These are phyloP conservation scores for Podila epigama DNA, from an alignment of 192 early-diverging fungal genomes.

Conservation along the genomic window DNA sequence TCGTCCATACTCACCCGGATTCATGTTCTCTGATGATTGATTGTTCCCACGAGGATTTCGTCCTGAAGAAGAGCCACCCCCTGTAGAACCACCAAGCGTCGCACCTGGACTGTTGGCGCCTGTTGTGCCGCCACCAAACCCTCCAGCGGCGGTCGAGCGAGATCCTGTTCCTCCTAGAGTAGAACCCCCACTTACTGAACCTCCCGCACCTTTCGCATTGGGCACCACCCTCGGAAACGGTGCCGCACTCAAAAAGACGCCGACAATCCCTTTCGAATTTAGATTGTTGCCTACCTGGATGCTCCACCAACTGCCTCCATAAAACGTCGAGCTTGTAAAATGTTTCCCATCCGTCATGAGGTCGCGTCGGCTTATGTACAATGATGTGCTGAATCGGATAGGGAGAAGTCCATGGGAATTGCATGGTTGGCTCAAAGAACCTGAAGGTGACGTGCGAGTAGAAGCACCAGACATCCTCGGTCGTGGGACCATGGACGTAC, in stretches of 20 bases:
- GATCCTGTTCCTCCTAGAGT: not conserved
- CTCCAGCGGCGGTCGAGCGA: not conserved
- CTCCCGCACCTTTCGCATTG: not conserved
- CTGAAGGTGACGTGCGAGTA: not conserved
- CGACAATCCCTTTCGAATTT: conserved; percentile 21
- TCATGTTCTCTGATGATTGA: not conserved
- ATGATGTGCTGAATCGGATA: conserved; percentile 46
- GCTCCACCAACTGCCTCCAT: conserved; percentile 49
- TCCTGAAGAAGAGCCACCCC: not conserved
- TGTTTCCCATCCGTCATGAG: conserved; percentile 47
- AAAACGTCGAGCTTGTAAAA: conserved; percentile 45
- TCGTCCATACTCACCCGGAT: conserved; percentile 23
- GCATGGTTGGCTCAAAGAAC: not conserved
- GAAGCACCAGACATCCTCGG: conserved; percentile 2
- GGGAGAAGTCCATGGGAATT: conserved; percentile 12
- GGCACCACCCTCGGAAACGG: conserved; percentile 18
- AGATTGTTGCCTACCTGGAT: conserved; percentile 45
- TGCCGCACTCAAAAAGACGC: conserved; percentile 34
- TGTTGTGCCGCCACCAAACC: no score
- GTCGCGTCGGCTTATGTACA: conserved; percentile 39
- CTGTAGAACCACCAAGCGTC: conserved; percentile 6
- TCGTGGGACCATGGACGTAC: not conserved
- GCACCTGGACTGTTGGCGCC: conserved; percentile 6
- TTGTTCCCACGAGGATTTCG: not conserved
- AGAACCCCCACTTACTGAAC: not conserved